These are phyloP conservation scores for Alloteropsis semialata DNA, from an alignment of 176 grass and related monocot species.

Conservation along the genomic window DNA sequence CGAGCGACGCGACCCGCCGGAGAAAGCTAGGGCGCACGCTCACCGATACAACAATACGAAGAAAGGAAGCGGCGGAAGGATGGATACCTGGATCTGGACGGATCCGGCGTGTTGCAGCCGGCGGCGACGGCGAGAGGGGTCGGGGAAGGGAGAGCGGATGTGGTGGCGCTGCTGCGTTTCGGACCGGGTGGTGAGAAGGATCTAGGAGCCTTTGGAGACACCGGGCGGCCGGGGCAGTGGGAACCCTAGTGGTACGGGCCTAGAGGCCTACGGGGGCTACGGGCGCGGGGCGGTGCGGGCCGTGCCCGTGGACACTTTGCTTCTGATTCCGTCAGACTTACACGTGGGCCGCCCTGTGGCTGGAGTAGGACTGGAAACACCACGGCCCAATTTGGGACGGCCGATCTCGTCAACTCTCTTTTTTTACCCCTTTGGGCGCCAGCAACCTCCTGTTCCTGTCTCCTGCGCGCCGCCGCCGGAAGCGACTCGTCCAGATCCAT, in stretches of 20 bases:
- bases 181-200: neutral
- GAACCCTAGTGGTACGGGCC: neutral
- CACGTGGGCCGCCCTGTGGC: too few relatives aligned
- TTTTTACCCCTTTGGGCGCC: too few relatives aligned
- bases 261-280: too few relatives aligned
- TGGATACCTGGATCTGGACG: neutral
- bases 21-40: neutral
- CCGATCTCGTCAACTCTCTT: too few relatives aligned
- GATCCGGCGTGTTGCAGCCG: neutral
- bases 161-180: neutral
- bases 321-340: too few relatives aligned
- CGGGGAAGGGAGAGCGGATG: neutral
- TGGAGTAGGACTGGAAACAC: too few relatives aligned
- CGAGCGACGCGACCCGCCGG: neutral
- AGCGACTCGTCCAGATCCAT: conserved; percentile 22
- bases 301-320: too few relatives aligned
- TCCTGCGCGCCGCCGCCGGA: neutral
- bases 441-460: neutral
- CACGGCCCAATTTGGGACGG: too few relatives aligned
- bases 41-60: neutral
- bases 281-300: too few relatives aligned
- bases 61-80: neutral
- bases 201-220: neutral
- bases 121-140: neutral
- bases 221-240: neutral